Percentiles rank a stretch among this genome's conserved stretches.
phyloP scores from a whole-genome alignment of 106 monocot species.

The Xerophyta viscosa region DNA sequence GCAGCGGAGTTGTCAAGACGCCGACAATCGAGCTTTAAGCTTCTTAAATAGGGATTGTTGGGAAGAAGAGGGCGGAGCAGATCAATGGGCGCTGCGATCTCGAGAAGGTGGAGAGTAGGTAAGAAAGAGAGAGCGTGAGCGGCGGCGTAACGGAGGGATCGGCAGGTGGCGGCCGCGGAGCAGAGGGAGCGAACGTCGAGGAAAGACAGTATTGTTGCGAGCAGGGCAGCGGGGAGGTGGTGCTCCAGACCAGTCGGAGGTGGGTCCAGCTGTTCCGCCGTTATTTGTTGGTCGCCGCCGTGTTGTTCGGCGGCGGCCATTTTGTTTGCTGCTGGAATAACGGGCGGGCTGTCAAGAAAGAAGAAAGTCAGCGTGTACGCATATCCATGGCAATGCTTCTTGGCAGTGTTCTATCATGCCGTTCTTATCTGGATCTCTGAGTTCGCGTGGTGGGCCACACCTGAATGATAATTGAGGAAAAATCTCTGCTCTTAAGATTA shows the following conservation, averaged over 20 bases:
- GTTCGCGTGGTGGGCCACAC: no score
- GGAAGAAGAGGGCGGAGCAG: conserved; percentile 61
- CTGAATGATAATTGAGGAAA: no score
- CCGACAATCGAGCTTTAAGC: conserved; percentile 66
- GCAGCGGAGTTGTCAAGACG: conserved; percentile 60
- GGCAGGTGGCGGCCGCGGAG: conserved; percentile 56
- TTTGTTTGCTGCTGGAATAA: no score
- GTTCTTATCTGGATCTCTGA: no score
- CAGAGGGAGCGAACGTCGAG: conserved; percentile 80
- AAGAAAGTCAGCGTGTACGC: no score
- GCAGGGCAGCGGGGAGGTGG: conserved; percentile 53
- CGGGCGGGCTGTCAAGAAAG: no score
- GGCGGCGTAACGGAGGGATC: conserved; percentile 56
- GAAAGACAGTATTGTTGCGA: conserved; percentile 57
- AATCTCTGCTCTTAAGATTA: no score
- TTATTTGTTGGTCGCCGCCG: no score
- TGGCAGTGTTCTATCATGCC: no score
- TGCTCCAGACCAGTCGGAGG: conserved; percentile 12
- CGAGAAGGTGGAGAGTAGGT: conserved; percentile 65
- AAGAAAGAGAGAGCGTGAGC: conserved; percentile 54
- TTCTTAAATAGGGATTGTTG: conserved; percentile 57
- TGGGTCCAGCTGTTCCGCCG: no score
- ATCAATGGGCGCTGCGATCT: conserved; percentile 60
- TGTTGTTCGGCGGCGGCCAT: no score
- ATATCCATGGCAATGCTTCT: no score